Evolutionary conservation across 2,329 filamentous ascomycete genomes (phyloP), one percentile per base, ranked within the genome.

Genomic region (Trichophyton simii): DNA sequence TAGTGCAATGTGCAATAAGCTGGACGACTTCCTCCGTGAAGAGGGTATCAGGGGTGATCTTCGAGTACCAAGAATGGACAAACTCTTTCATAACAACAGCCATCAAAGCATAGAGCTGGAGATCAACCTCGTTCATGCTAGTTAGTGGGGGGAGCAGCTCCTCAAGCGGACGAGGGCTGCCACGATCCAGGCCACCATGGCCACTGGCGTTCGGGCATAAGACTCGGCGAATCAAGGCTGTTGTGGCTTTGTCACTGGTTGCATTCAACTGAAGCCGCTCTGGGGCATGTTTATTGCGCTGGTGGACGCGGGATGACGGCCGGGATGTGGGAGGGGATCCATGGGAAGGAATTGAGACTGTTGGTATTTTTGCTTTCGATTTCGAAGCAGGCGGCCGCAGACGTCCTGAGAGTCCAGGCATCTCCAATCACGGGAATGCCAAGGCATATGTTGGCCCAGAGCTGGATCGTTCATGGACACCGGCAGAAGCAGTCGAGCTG

Each of bases 71-170:
- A 36, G 84, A 85, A 72, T 94, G 87, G 42, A 99, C 88, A 72
- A 91, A 96, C 66, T 96, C 91, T 69, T 88, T 86, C 68, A 96
- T 80, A 64, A 97, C 85, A 63, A 97, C 87, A 59, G 94, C 88
- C 63, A 99, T 85, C 63, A 97, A 83, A 31, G 89, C 92, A 72
- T 97, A 99, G 3, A 99, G 82, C 75, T 99, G 88, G 61, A 95
- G 78, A 73, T 99, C 94, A 63, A 97, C 84, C 67, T 95, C 90
- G 73, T 96, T 95, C 59, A 90, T 91, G 77, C 91, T 96, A 57
- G 92, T 97, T 69, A 99, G 80, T 44, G 91, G 91, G 63, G 92
- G 94, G 54, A 99, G 79, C 50, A 96, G 78, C 67, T 91, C 87
- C 63, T 95, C 85, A 67, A 95, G 86, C 57, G 89, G 83, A 68